Evolutionary conservation across 768 basidiomycete genomes (phyloP), one percentile per base, ranked within the genome.

Genomic region (Boletus sp.): DNA sequence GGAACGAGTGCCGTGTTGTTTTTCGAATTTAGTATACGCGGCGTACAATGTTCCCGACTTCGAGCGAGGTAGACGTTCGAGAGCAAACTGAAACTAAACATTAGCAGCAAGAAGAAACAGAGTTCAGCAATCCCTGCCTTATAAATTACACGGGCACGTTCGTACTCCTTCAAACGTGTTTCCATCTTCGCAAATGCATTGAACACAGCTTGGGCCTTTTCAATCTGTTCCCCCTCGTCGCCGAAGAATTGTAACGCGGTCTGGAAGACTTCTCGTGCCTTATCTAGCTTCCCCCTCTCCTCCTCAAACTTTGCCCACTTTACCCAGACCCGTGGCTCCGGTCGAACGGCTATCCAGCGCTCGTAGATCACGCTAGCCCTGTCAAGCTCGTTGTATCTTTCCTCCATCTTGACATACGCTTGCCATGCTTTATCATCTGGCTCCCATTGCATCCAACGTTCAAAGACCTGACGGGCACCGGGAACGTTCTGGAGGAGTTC

Each of bases 381-480:
- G 63, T 98, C 97, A 21, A 84, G 74, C 71, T 99, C 97, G 53
- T 85, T 78, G 69, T 98, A 99, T 48, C 97, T 82, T 66, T 88
- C 85, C 75, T 99, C 97, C 70, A 98, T 79, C 76, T 99, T 98
- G 79, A 98, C 91, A 73, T 96, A 98, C n/a, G 93, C 93, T 68
- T 94, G 91, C 96, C 96, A 99, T 4, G 96, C 94, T 77, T 98
- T 98, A 82, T 98, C 97, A 64, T 98, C 95, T 1, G 97, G 97
- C 69, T 98, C 97, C 97, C 97, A 98, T 60, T 92, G 83, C 93
- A 98, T 96, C 97, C 97, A 99, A 43, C 97, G 83, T 71, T 99
- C 97, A 58, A 98, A 99, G 51, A 98, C 93, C 68, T 98, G 96
- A 9, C 97, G 85, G 2, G 95, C 94, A 37, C 97, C 97, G 1